phyloP scores from a whole-genome alignment of 2,329 filamentous ascomycete genomes.

The Hymenoscyphus occultus region DNA sequence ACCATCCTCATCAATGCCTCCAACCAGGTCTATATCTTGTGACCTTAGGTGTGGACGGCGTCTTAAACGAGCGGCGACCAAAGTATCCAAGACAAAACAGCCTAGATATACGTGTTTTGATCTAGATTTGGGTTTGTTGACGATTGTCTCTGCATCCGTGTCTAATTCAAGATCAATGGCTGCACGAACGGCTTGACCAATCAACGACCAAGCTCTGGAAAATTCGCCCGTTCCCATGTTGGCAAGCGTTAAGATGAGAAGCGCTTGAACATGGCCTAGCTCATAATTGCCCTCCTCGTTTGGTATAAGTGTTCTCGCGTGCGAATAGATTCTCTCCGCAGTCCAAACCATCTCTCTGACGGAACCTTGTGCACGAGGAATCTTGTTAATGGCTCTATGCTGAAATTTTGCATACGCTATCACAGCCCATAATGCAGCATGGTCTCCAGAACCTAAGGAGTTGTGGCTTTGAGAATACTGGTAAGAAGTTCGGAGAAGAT shows the following conservation, averaged over 20 bases:
- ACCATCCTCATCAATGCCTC: constrained; percentile 59
- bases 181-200: constrained; percentile 61
- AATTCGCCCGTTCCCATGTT: constrained; percentile 58
- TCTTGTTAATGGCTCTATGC: constrained; percentile 33
- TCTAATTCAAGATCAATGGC: constrained; percentile 44
- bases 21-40: constrained; percentile 45
- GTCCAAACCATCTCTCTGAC: constrained; percentile 27
- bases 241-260: constrained; percentile 59
- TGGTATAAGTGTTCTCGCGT: constrained; percentile 50
- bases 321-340: constrained; percentile 46
- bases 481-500: constrained; percentile 34
- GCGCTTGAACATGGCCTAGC: constrained; percentile 51
- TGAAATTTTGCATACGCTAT: constrained; percentile 57
- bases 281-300: constrained; percentile 48
- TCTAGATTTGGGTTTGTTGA: constrained; percentile 30
- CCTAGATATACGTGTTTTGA: constrained; percentile 49
- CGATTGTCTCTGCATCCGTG: constrained; percentile 30
- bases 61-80: constrained; percentile 52
- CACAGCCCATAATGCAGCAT: constrained; percentile 59
- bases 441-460: constrained; percentile 35
- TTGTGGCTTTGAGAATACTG: constrained; percentile 32
- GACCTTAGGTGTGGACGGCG: constrained; percentile 48
- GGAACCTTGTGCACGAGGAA: constrained; percentile 26
- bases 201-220: constrained; percentile 59
- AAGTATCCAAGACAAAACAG: constrained; percentile 61